Conservation (phyloP, 1,139 yeast genomes). For the Arxiozyma slooffiae region DNA sequence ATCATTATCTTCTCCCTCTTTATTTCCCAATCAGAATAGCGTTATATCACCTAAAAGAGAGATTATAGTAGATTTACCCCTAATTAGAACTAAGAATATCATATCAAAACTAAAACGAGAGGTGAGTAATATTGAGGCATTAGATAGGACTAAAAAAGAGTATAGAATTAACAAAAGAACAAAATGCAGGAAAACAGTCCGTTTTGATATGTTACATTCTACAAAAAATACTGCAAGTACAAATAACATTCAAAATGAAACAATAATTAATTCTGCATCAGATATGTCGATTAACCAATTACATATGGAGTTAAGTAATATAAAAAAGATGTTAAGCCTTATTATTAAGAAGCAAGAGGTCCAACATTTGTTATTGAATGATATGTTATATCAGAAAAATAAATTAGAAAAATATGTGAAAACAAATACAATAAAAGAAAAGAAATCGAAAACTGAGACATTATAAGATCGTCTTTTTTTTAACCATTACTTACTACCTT, state of each 20-base stretch:
- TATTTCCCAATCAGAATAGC: not conserved
- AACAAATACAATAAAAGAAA: not conserved
- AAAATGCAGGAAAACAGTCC: slow-evolving; percentile 12
- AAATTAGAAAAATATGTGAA: not conserved
- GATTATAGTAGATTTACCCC: not conserved
- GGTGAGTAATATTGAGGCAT: slow-evolving; percentile 2
- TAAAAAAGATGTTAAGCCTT: not conserved
- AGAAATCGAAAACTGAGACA: not conserved
- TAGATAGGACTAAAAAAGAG: slow-evolving; percentile 6
- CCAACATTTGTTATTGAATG: not conserved
- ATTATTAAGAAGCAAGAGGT: slow-evolving; percentile 3
- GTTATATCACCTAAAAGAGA: not conserved
- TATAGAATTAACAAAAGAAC: slow-evolving; percentile 11
- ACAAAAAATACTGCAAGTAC: not conserved
- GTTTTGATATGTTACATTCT: slow-evolving; percentile 12
- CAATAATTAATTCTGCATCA: not conserved
- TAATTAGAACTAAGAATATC: slow-evolving; percentile 2
- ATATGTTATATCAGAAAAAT: not conserved
- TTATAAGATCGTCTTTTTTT: not conserved
- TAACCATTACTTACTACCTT: too few species aligned
- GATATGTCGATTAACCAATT: not conserved
- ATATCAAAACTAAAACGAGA: slow-evolving; percentile 4
- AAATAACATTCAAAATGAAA: slow-evolving; percentile 2
- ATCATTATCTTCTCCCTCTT: not conserved
- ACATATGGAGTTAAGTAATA: not conserved